Conservation (phyloP, 2,329 filamentous ascomycete genomes). For the Calonectria naviculata region DNA sequence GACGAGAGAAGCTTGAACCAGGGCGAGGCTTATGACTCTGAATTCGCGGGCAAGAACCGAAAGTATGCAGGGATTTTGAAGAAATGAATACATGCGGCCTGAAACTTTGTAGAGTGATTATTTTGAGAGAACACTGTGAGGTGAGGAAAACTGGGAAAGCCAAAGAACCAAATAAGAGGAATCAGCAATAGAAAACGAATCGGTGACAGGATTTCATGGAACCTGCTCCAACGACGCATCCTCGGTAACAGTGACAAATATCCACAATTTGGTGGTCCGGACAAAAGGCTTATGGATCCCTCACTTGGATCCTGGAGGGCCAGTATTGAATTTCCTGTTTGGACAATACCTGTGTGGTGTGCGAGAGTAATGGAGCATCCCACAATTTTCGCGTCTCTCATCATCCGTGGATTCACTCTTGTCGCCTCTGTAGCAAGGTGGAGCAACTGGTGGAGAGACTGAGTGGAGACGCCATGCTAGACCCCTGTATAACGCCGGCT, state of each 20-base stretch:
- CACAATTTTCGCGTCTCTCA: constrained; percentile 14
- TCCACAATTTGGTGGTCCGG: constrained; percentile 1
- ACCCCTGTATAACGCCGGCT: neutral
- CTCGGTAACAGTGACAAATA: constrained; percentile 10
- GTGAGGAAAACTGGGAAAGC: neutral
- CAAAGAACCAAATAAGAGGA: neutral
- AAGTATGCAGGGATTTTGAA: constrained; percentile 2
- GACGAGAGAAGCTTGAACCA: neutral
- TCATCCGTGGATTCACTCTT: constrained; percentile 9
- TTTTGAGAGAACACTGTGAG: neutral
- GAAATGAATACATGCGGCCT: constrained; percentile 10
- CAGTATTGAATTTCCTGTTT: neutral
- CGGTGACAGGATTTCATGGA: neutral
- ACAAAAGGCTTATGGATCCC: neutral
- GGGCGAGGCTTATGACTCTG: constrained; percentile 4
- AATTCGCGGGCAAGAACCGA: neutral
- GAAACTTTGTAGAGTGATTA: neutral
- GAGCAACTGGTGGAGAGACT: neutral
- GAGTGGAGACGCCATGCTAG: neutral
- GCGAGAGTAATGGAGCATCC: neutral
- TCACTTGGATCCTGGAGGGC: neutral
- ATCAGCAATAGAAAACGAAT: neutral
- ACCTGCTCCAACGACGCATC: neutral
- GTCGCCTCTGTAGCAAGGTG: constrained; percentile 3
- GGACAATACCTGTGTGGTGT: constrained; percentile 8